Base-by-base conservation (phyloP, 1,284 basidiomycete species). In the Ustilago xerochloae region DNA sequence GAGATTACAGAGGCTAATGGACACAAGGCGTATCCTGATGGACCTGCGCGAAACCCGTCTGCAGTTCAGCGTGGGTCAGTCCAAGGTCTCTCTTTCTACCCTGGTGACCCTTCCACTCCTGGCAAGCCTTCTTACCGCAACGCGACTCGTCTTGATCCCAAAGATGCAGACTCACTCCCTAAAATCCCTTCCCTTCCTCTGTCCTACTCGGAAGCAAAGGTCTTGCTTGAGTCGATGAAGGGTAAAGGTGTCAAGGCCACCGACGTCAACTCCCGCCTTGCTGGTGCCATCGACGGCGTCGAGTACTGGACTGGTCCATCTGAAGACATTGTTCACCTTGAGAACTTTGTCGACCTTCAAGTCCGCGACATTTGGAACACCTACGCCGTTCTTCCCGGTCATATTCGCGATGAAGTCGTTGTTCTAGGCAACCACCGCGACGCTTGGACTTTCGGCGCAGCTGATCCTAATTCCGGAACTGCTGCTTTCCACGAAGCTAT, bases 321-420 rank as follows among this genome's bases (percentile, higher is more conserved):
- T 16, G 66, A 70, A 22, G 78, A 81, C 29, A 39, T 72, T 13
- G 72, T 70, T 13, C 71, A 73, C 30, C 57, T 81, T 7, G 57
- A 65, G 30, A 82, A 78, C 47, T 67, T 71, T 52, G 73, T 74
- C 56, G 72, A 77, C 20, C 54, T 76, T 16, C 39, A 75, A 45
- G 68, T 74, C 15, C 74, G 76, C 38, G 77, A 80, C 46, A 80
- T 81, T 46, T 83, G 91, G 91, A 94, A 97, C 86, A 89, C 90
- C 0, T 93, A 96, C 89, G 93, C 90, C 4, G 88, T 91, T 36
- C 93, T 98, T 66, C 95, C 94, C 7, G 95, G 96, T 0, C 89
- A 91, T 74, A 90, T 97, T 74, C 88, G 89, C n/a, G 69, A 81
- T 70, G 90, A 94, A 78, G 93, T 97, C 81, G 90, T 95, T 0